These are phyloP conservation scores for Botrytis squamosa DNA, from an alignment of 2,329 filamentous ascomycete genomes.

Conservation along the genomic window DNA sequence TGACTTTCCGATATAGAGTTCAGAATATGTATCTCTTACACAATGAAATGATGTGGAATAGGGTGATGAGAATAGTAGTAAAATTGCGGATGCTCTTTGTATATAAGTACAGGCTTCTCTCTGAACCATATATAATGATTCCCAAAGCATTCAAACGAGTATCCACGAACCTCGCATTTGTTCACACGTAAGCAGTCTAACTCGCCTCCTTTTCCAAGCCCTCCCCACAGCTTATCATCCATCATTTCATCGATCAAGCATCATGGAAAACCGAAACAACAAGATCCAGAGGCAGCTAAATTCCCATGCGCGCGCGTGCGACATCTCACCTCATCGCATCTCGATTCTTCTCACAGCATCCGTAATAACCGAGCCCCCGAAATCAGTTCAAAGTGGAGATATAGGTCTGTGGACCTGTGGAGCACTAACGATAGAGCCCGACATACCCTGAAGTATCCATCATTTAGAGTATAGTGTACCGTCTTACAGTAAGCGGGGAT, in stretches of 20 bases:
- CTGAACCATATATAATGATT: not conserved
- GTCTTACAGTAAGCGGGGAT: conserved; percentile 10
- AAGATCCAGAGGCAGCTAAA: not conserved
- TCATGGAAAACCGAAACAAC: too few relatives aligned
- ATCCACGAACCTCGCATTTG: not conserved
- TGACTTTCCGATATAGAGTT: not conserved
- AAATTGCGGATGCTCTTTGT: not conserved
- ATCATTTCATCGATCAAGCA: not conserved
- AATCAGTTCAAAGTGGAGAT: not conserved
- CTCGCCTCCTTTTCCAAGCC: not conserved
- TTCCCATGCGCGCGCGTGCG: not conserved
- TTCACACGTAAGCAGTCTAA: not conserved
- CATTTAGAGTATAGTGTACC: not conserved
- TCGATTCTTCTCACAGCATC: not conserved
- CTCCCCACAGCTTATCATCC: not conserved
- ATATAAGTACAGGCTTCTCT: not conserved
- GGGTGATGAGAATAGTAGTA: not conserved
- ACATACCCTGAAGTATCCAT: not conserved
- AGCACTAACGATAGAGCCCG: not conserved
- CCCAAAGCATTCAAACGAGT: not conserved
- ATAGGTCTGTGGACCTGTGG: not conserved
- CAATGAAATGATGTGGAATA: not conserved
- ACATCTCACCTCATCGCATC: not conserved
- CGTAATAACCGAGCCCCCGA: not conserved
- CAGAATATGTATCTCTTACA: not conserved